Evolutionary conservation across 176 grass and related monocot species (phyloP).

Genomic region (Musa troglodytarum): DNA sequence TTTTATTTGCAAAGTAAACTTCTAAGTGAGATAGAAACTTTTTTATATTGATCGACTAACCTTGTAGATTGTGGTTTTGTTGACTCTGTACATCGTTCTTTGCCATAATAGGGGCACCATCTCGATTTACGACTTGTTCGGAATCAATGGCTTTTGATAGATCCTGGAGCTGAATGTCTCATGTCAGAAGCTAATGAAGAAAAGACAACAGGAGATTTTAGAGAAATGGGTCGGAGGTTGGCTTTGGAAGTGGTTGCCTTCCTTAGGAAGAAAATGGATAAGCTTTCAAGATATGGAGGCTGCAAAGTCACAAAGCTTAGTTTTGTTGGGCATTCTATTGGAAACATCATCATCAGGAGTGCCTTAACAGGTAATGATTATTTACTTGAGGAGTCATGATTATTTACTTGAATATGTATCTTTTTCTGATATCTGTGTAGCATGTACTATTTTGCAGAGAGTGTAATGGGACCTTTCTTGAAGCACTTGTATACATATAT

Average conservation of each 20-base stretch:
- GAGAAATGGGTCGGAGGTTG: slow-evolving; percentile 80
- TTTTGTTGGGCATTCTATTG: slow-evolving; percentile 93
- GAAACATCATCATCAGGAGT: slow-evolving; percentile 81
- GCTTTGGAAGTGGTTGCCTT: slow-evolving; percentile 60
- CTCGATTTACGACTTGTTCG: slow-evolving; percentile 74
- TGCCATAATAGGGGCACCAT: slow-evolving; percentile 61
- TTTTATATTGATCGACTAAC: neutral
- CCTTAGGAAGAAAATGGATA: slow-evolving; percentile 54
- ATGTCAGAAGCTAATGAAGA: slow-evolving; percentile 86
- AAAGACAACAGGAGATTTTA: slow-evolving; percentile 75
- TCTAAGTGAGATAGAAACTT: too few species aligned
- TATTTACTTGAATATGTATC: neutral
- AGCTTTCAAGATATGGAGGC: slow-evolving; percentile 48
- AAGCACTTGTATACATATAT: slow-evolving; percentile 81
- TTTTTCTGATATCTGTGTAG: neutral
- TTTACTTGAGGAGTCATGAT: neutral
- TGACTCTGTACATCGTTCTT: neutral
- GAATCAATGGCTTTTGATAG: slow-evolving; percentile 82
- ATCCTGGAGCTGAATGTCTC: slow-evolving; percentile 84
- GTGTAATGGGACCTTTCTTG: slow-evolving; percentile 47
- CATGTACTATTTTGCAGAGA: slow-evolving; percentile 38
- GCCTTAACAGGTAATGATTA: slow-evolving; percentile 55
- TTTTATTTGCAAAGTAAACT: too few species aligned
- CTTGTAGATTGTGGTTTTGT: neutral
- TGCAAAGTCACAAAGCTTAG: slow-evolving; percentile 68